A percentile compares a stretch with the other conserved stretches of the same genome.
Conservation (phyloP, 148 eudicot species). For the Rhododendron mucronatum region DNA sequence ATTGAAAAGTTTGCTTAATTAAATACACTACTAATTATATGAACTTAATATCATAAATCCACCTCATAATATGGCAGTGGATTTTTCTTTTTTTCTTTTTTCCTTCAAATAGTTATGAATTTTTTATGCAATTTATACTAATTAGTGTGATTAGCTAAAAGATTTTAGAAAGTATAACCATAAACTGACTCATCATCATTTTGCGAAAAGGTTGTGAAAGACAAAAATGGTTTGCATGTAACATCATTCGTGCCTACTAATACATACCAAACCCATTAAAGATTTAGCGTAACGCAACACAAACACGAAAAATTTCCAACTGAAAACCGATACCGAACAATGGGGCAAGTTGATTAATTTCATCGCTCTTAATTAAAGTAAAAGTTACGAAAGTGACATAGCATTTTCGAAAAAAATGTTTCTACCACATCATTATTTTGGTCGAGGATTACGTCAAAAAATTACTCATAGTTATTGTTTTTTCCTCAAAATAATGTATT, state of each 20-base stretch:
- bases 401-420: neutral
- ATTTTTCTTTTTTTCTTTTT: neutral
- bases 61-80: neutral
- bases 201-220: neutral
- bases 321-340: neutral
- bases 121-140: neutral
- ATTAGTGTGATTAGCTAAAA: neutral
- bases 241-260: neutral
- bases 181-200: neutral
- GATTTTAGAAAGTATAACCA: neutral
- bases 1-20: neutral
- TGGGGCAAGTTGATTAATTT: neutral
- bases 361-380: neutral
- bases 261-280: neutral
- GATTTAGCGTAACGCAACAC: neutral
- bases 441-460: neutral
- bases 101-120: no score
- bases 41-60: neutral
- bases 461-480: neutral
- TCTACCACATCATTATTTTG: neutral
- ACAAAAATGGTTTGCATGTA: neutral
- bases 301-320: neutral
- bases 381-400: neutral
- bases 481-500: neutral
- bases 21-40: neutral